Base-by-base conservation (phyloP, 2,329 filamentous ascomycete species). In the Aotearoamyces nothofagi region DNA sequence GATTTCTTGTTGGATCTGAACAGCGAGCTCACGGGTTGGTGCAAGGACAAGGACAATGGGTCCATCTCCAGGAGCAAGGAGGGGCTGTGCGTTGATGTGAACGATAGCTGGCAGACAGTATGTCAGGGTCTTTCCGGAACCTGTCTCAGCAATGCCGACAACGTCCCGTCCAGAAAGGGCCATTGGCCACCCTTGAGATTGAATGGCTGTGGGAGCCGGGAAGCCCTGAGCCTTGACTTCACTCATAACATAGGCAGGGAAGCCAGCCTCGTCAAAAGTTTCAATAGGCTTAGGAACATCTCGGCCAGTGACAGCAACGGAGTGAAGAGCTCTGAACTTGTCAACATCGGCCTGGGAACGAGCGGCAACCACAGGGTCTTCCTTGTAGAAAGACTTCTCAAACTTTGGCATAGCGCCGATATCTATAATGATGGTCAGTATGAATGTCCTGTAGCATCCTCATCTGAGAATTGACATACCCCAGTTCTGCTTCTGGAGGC, bases 381-480 rank as follows among this genome's bases (percentile, higher is more conserved):
- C 90, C 64, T 96, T 93, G 71, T 98, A 98, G 63, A 98, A 98
- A 6, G 81, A 86, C 61, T 98, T 98, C 55, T 98, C 90, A 60
- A 98, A 98, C 58, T 96, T 96, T 45, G 90, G 87, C 25, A 98
- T 51, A 5, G 75, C 55, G 48, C 55, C 63, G 30, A 90, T 46
- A 52, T 98, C 90, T 90, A 41, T 12, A 27, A 20, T 31, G 35
- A 27, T 30, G 34, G 30, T 34, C 28, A 34, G 20, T 15, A 35
- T 24, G 19, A 15, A 6, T 30, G 39, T 27, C 17, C n/a, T 19
- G 15, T 14, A 35, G 26, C 15, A 24, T 22, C 20, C 27, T 26
- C 29, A 25, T 17, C 9, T 32, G 30, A 9, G 22, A 26, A 35
- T 39, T 35, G 33, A 66, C 78, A 55, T 61, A 87, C 81, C 81